Conservation (phyloP, 805 yeast species). For the Candida ficus region DNA sequence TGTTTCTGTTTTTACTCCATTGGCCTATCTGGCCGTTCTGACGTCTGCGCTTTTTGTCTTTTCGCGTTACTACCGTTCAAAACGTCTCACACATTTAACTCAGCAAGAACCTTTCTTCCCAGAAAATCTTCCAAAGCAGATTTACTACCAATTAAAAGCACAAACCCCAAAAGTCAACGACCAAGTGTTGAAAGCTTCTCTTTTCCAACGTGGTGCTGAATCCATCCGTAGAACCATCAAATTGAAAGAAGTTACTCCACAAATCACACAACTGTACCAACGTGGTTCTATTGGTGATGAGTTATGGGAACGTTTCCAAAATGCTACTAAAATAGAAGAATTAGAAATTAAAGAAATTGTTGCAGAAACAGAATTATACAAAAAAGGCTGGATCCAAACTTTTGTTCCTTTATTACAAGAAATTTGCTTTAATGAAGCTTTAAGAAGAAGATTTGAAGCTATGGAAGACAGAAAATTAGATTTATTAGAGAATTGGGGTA, state of each 20-base stretch:
- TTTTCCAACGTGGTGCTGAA: constrained; percentile 75
- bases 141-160: constrained; percentile 55
- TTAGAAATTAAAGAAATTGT: constrained; percentile 74
- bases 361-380: constrained; percentile 64
- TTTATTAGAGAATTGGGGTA: constrained; percentile 30
- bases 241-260: constrained; percentile 72
- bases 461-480: constrained; percentile 34
- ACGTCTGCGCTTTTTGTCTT: constrained; percentile 63
- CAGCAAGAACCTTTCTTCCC: constrained; percentile 69
- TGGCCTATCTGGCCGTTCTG: constrained; percentile 68
- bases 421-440: constrained; percentile 86
- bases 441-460: constrained; percentile 61
- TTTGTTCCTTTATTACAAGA: constrained; percentile 81
- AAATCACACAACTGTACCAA: constrained; percentile 68
- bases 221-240: constrained; percentile 79
- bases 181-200: constrained; percentile 66
- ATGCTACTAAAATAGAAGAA: constrained; percentile 75
- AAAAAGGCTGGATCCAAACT: constrained; percentile 75
- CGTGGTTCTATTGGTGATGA: constrained; percentile 91
- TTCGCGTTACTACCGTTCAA: constrained; percentile 63
- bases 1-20: constrained; percentile 62
- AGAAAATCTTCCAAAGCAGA: constrained; percentile 57
- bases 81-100: constrained; percentile 43
- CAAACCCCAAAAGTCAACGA: constrained; percentile 62
- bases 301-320: constrained; percentile 69